Conservation (phyloP, 352 stramenopile species). For the Achlya hypogyna region DNA sequence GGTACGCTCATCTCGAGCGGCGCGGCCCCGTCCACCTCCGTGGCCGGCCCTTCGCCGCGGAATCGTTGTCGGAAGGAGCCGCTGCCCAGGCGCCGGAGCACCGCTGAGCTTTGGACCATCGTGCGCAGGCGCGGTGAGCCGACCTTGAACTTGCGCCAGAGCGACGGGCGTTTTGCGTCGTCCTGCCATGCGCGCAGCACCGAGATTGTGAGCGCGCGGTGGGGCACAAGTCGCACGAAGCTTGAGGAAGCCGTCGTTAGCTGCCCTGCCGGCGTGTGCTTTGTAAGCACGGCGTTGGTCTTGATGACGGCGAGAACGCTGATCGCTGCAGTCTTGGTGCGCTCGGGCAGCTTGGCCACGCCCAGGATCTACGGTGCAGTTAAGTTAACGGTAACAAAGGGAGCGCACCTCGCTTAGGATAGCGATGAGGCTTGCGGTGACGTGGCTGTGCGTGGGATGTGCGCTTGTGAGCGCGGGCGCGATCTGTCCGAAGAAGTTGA, state of each 20-base stretch:
- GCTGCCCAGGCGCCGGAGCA: not conserved
- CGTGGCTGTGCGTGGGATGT: not conserved
- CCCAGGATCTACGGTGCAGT: not conserved
- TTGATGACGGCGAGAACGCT: not conserved
- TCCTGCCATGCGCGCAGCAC: not conserved
- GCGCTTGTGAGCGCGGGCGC: not conserved
- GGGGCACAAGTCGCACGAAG: not conserved
- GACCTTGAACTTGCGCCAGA: not conserved
- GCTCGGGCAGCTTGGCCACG: not conserved
- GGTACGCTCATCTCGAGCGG: not conserved
- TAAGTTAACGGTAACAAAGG: not conserved
- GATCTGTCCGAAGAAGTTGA: not conserved
- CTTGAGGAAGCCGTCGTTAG: not conserved
- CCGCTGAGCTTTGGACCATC: not conserved
- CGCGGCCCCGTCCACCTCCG: not conserved
- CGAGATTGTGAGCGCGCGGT: not conserved
- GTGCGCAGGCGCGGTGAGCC: not conserved
- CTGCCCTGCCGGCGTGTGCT: not conserved
- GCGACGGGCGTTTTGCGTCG: not conserved
- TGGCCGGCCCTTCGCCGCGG: not conserved
- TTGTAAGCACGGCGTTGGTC: not conserved
- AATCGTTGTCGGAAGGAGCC: not conserved
- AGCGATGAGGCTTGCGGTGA: not conserved
- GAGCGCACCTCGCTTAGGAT: not conserved
- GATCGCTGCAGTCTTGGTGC: not conserved